Evolutionary conservation across 768 basidiomycete genomes (phyloP).

Genomic region (Rhizopogon rudus): DNA sequence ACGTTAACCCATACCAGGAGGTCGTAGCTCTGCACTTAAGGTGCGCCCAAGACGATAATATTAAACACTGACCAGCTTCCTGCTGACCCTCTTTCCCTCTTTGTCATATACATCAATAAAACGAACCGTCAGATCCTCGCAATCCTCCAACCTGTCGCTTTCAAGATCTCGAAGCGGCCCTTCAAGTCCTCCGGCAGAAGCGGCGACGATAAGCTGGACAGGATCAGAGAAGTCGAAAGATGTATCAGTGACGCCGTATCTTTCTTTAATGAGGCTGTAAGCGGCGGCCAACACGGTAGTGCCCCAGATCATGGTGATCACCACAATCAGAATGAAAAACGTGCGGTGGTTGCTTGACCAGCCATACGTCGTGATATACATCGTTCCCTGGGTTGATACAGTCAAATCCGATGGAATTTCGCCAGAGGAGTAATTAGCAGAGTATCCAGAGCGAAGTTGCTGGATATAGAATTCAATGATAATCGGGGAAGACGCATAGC

Average conservation of each 20-base stretch:
- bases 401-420: conserved; percentile 1
- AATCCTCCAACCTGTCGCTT: no score
- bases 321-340: neutral
- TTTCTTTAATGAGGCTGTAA: neutral
- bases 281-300: neutral
- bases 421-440: neutral
- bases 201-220: neutral
- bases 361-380: conserved; percentile 1
- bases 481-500: neutral
- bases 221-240: neutral
- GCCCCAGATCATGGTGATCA: neutral
- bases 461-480: neutral
- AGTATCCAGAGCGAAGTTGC: conserved; percentile 4
- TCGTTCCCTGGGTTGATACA: neutral
- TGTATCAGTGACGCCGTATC: neutral
- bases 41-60: neutral
- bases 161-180: neutral
- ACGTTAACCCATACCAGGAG: neutral
- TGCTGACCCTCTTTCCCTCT: no score
- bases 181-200: neutral
- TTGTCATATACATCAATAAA: neutral
- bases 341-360: neutral
- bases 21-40: neutral
- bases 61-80: neutral
- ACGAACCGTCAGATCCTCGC: neutral